Conservation (phyloP, 2,329 filamentous ascomycete species). For the Didymella segeticola region DNA sequence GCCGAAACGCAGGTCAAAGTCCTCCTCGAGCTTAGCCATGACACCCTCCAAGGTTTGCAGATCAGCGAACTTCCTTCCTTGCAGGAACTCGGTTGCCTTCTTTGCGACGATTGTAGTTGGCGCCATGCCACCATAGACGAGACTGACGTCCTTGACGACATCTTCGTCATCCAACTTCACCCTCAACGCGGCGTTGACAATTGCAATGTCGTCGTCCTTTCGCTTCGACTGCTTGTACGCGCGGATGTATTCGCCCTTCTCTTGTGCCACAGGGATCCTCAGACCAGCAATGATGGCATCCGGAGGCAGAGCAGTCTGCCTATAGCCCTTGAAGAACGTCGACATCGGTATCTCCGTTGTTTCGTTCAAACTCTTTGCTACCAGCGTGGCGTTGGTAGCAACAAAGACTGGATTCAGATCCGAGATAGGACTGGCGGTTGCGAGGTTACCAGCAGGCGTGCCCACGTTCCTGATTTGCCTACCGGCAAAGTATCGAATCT, state of each 20-base stretch:
- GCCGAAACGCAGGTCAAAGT: constrained; percentile 87
- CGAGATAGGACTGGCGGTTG: constrained; percentile 93
- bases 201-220: constrained; percentile 98
- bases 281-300: constrained; percentile 88
- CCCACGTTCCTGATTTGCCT: constrained; percentile 97
- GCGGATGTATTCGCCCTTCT: constrained; percentile 81
- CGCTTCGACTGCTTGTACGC: constrained; percentile 97
- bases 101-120: constrained; percentile 88
- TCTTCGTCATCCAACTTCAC: constrained; percentile 74
- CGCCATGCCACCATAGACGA: constrained; percentile 96
- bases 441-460: constrained; percentile 91
- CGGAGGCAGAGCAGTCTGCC: constrained; percentile 78
- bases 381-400: constrained; percentile 79
- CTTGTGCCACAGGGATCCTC: constrained; percentile 77
- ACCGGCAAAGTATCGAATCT: constrained; percentile 93
- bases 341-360: constrained; percentile 90
- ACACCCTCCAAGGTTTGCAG: constrained; percentile 84
- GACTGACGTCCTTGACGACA: constrained; percentile 73
- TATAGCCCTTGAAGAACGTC: constrained; percentile 90
- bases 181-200: constrained; percentile 86
- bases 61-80: constrained; percentile 81
- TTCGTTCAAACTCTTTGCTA: constrained; percentile 77
- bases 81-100: constrained; percentile 74
- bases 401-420: constrained; percentile 95
- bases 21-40: constrained; percentile 86